Evolutionary conservation across 177 flowering plant genomes (phyloP).

Genomic region (Vitis hybrid): DNA sequence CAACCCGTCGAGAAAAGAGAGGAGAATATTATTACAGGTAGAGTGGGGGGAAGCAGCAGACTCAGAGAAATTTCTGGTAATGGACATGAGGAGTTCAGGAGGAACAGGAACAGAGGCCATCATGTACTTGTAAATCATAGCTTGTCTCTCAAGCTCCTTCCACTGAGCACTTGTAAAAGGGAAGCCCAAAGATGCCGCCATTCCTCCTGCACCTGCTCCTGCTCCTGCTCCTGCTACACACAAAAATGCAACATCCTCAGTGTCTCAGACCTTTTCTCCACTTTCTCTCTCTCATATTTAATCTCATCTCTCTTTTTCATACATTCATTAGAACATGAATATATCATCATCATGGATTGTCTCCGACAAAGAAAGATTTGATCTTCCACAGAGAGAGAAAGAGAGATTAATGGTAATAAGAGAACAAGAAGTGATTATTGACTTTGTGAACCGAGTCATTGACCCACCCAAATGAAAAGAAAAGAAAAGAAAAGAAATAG

Average conservation of each 20-base stretch:
- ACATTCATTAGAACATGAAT: too few species aligned
- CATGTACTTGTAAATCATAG: conserved; percentile 48
- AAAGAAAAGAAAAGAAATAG: background rate
- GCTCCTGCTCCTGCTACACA: background rate
- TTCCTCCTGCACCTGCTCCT: conserved; percentile 6
- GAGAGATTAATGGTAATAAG: too few species aligned
- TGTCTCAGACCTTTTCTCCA: background rate
- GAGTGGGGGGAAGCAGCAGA: conserved; percentile 12
- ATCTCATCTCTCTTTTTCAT: background rate
- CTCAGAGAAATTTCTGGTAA: conserved; percentile 2
- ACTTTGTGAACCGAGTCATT: background rate
- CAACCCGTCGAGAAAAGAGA: background rate
- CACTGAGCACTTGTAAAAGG: conserved; percentile 48
- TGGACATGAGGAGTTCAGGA: conserved; percentile 36
- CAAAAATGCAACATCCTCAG: background rate
- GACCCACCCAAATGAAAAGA: conserved; percentile 2
- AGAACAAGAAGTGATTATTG: too few species aligned
- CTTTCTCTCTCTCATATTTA: conserved; percentile 1
- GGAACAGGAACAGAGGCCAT: conserved; percentile 51
- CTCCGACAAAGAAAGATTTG: too few species aligned
- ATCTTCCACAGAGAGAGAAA: too few species aligned
- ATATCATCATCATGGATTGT: too few species aligned
- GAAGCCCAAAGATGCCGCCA: conserved; percentile 30
- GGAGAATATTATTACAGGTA: conserved; percentile 3
- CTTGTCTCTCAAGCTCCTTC: conserved; percentile 56